Evolutionary conservation across 495 filamentous ascomycete species (phyloP).

Genomic region (Xylaria grammica): DNA sequence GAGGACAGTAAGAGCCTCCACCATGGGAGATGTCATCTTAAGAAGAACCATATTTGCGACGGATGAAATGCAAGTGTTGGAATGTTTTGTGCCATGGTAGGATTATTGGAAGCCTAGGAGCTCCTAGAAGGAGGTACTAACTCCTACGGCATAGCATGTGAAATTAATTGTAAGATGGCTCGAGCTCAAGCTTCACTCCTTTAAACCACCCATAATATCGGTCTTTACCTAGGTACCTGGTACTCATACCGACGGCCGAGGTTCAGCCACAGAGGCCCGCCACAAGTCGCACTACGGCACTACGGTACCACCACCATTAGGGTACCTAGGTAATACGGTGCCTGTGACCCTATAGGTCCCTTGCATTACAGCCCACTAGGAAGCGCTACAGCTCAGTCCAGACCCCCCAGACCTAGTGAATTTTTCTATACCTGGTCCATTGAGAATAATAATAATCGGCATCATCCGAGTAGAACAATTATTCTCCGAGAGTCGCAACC

Average conservation of each 20-base stretch:
- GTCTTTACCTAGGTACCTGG: not conserved
- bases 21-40: slow-evolving; percentile 71
- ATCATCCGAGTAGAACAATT: slow-evolving; percentile 3
- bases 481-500: not conserved
- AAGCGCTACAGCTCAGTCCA: no score
- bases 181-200: slow-evolving; percentile 1
- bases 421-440: slow-evolving; percentile 7
- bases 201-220: not conserved
- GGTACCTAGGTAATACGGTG: not conserved
- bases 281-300: not conserved
- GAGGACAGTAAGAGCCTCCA: slow-evolving; percentile 63
- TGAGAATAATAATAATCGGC: slow-evolving; percentile 1
- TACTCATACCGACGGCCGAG: slow-evolving; percentile 4
- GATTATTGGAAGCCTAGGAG: slow-evolving; percentile 8
- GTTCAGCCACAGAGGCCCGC: slow-evolving; percentile 6
- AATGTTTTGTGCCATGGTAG: not conserved
- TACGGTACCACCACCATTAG: no score
- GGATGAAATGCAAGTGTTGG: not conserved
- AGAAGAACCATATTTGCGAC: slow-evolving; percentile 72
- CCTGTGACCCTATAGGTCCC: no score
- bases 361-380: not conserved
- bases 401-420: no score
- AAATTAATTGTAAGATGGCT: slow-evolving; percentile 24
- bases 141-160: no score
- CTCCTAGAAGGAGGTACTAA: not conserved